Evolutionary conservation across 306 rosid species (phyloP).

Genomic region (Senna tora): DNA sequence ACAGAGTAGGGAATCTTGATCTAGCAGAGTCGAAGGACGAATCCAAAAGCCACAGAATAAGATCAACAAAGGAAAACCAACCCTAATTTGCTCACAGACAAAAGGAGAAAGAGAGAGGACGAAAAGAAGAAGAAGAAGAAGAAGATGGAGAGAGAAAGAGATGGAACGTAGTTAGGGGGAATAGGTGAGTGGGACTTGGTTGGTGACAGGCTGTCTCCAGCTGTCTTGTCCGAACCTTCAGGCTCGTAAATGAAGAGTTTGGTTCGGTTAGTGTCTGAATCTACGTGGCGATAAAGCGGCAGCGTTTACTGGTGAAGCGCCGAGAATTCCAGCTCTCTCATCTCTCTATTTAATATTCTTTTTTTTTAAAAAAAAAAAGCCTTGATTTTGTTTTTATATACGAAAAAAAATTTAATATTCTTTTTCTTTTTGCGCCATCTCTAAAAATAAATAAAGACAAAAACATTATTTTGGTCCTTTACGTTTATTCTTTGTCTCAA

Average conservation of each 20-base stretch:
- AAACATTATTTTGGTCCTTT: too few relatives aligned
- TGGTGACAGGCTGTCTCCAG: conserved; percentile 99
- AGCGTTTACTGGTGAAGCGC: conserved; percentile 71
- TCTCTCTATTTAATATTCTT: too few relatives aligned
- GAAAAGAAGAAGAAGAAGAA: neutral
- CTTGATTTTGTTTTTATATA: too few relatives aligned
- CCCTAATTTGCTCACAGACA: conserved; percentile 53
- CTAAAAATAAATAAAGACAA: too few relatives aligned
- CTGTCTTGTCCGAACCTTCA: conserved; percentile 68
- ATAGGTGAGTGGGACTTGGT: conserved; percentile 98
- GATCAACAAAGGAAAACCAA: conserved; percentile 43
- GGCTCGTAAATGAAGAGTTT: conserved; percentile 51
- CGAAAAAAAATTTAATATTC: too few relatives aligned
- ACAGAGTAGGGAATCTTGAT: conserved; percentile 64
- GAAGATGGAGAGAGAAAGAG: conserved; percentile 26
- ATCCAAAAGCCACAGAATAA: conserved; percentile 20
- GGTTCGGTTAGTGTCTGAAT: conserved; percentile 52
- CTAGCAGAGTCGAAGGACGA: conserved; percentile 37
- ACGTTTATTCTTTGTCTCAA: too few relatives aligned
- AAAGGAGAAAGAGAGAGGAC: neutral
- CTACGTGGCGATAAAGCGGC: conserved; percentile 75
- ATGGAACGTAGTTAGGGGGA: conserved; percentile 56
- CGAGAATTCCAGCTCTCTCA: too few relatives aligned
- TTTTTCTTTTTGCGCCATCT: too few relatives aligned
- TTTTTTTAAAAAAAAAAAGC: too few relatives aligned